These are phyloP conservation scores for Starmera stellimalicola DNA, from an alignment of 1,139 yeast genomes.

Conservation along the genomic window DNA sequence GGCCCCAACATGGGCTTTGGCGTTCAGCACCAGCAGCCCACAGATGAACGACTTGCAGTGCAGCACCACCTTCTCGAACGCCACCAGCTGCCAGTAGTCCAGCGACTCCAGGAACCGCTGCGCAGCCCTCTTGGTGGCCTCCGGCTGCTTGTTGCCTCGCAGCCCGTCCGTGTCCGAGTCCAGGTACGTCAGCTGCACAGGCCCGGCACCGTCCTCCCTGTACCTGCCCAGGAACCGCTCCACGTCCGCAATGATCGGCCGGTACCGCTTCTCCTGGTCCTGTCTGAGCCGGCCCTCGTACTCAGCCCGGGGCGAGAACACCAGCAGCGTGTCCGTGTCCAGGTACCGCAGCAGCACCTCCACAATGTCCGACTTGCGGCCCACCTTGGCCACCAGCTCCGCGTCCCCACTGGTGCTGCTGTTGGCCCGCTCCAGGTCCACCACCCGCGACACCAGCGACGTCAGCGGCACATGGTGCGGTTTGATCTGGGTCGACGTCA, in stretches of 20 bases:
- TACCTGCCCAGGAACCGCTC: constrained; percentile 50
- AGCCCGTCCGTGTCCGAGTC: constrained; percentile 80
- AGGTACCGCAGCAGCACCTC: constrained; percentile 61
- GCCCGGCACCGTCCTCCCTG: constrained; percentile 22
- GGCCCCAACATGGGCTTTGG: constrained; percentile 15
- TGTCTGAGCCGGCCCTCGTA: constrained; percentile 73
- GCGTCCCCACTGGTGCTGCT: constrained; percentile 19
- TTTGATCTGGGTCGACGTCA: constrained; percentile 64
- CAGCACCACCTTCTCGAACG: constrained; percentile 79
- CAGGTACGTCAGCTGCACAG: constrained; percentile 40
- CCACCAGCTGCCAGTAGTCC: constrained; percentile 70
- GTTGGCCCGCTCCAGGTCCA: constrained; percentile 45
- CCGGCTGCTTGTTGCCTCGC: constrained; percentile 66
- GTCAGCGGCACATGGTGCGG: constrained; percentile 82
- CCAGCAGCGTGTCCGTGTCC: constrained; percentile 88
- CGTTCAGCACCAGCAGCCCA: constrained; percentile 36
- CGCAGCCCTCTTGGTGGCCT: constrained; percentile 53
- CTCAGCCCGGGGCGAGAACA: constrained; percentile 74
- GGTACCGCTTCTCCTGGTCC: constrained; percentile 67
- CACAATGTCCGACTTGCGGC: constrained; percentile 45
- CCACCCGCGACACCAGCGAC: constrained; percentile 75
- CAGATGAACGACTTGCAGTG: constrained; percentile 80
- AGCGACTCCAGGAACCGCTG: constrained; percentile 53
- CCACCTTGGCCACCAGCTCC: constrained; percentile 50
- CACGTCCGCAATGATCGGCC: constrained; percentile 62